Evolutionary conservation across 495 filamentous ascomycete species (phyloP).

Genomic region (Tuber calosporum): DNA sequence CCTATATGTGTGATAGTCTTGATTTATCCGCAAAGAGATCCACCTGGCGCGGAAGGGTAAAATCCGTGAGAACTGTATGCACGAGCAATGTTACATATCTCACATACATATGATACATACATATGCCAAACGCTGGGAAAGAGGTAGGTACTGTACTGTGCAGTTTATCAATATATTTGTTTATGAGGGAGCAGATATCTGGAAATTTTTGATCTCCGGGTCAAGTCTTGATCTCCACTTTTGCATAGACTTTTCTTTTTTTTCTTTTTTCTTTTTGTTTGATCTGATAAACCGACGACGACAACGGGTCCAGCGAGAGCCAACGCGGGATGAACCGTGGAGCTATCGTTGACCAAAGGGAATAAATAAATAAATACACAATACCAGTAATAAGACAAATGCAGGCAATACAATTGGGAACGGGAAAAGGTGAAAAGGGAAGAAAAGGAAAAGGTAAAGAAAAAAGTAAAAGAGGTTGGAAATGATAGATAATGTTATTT

Average conservation of each 20-base stretch:
- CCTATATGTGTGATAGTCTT: background rate
- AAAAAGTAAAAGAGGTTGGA: background rate
- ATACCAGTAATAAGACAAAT: background rate
- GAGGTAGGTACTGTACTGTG: background rate
- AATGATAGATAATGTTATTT: background rate
- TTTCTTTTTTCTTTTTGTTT: background rate
- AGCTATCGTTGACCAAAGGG: background rate
- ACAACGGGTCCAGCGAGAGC: background rate
- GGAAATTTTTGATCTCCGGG: constrained; percentile 27
- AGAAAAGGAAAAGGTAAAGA: background rate
- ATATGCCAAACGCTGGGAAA: background rate
- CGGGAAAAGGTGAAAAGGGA: background rate
- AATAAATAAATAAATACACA: too few relatives aligned
- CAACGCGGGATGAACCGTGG: background rate
- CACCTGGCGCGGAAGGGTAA: background rate
- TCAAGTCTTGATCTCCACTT: constrained; percentile 34
- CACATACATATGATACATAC: background rate
- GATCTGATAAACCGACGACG: background rate
- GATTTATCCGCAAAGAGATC: constrained; percentile 3
- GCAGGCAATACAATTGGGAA: background rate
- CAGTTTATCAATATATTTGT: background rate
- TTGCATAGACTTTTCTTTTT: constrained; percentile 1
- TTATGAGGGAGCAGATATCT: background rate
- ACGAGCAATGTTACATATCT: background rate
- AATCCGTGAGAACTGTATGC: background rate